Conservation (phyloP, 768 basidiomycete genomes). For the Phylloporus arenicola region DNA sequence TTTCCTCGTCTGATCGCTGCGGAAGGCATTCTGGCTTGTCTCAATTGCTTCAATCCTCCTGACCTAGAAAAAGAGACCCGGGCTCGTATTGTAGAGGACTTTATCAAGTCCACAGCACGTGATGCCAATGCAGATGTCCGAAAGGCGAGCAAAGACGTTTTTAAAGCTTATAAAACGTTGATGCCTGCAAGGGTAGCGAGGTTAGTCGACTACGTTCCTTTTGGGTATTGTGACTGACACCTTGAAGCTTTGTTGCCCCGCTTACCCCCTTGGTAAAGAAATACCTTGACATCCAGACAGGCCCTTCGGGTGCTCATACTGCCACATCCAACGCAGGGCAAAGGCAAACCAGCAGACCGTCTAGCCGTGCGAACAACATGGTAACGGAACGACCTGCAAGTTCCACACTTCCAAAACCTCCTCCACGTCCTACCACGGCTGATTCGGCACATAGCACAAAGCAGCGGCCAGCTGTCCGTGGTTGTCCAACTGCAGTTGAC, state of each 20-base stretch:
- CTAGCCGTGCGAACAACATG: constrained; percentile 20
- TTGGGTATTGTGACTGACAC: not conserved
- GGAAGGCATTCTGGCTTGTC: constrained; percentile 58
- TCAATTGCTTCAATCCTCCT: constrained; percentile 75
- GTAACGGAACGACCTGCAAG: constrained; percentile 9
- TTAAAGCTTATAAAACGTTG: constrained; percentile 68
- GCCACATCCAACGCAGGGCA: constrained; percentile 7
- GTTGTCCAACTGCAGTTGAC: not conserved
- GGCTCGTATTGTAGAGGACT: constrained; percentile 60
- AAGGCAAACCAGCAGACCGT: constrained; percentile 20
- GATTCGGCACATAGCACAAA: not conserved
- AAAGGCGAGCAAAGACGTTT: constrained; percentile 62
- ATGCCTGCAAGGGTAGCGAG: constrained; percentile 62
- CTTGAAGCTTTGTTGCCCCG: constrained; percentile 60
- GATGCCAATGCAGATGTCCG: constrained; percentile 77
- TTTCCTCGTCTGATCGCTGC: constrained; percentile 59
- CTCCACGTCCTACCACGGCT: constrained; percentile 3
- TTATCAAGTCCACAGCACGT: constrained; percentile 60
- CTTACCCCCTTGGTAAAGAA: constrained; percentile 73
- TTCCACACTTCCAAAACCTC: constrained; percentile 9
- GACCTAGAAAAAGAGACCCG: constrained; percentile 67
- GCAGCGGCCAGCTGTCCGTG: constrained; percentile 6
- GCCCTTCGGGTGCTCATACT: not conserved
- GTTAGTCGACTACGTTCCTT: constrained; percentile 36
- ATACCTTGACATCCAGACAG: constrained; percentile 53